A percentile compares a stretch with the other conserved stretches of the same genome.
phyloP scores from a whole-genome alignment of 2,329 filamentous ascomycete genomes.

The Penicillium griseofulvum region DNA sequence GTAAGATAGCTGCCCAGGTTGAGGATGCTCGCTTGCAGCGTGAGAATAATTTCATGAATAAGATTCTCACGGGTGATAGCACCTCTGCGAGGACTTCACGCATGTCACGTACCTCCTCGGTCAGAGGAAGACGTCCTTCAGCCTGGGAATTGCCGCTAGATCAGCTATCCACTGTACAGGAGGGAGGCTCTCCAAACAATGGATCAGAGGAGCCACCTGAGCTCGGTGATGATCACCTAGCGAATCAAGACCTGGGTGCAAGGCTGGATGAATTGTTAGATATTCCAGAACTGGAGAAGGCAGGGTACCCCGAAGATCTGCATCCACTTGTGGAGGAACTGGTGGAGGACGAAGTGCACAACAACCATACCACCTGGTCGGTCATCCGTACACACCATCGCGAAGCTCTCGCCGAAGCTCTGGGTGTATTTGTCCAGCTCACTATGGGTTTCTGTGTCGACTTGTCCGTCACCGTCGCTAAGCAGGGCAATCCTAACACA shows the following conservation, averaged over 20 bases:
- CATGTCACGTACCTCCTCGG: conserved; percentile 26
- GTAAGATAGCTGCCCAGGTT: conserved; percentile 46
- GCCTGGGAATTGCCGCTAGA: conserved; percentile 14
- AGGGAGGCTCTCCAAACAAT: conserved; percentile 19
- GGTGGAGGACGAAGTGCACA: conserved; percentile 51
- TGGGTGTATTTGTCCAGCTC: conserved; percentile 46
- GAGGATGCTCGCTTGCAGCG: conserved; percentile 43
- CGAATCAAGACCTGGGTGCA: conserved; percentile 15
- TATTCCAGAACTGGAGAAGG: conserved; percentile 29
- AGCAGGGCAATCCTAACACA: conserved; percentile 45
- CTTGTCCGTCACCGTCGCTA: conserved; percentile 43
- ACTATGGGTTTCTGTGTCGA: conserved; percentile 53
- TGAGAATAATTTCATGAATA: conserved; percentile 42
- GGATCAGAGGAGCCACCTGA: conserved; percentile 6
- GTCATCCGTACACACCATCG: conserved; percentile 52
- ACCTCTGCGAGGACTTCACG: conserved; percentile 17
- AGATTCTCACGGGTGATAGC: conserved; percentile 30
- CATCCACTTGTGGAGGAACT: conserved; percentile 44
- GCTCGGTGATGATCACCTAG: conserved; percentile 21
- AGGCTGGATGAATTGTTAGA: conserved; percentile 12
- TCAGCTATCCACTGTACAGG: conserved; percentile 25
- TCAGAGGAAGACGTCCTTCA: conserved; percentile 21
- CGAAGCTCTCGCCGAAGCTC: conserved; percentile 54
- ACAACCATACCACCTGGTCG: conserved; percentile 50
- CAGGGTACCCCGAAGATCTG: conserved; percentile 42